A percentile compares a stretch with the other conserved stretches of the same genome.
phyloP scores from a whole-genome alignment of 495 filamentous ascomycete genomes.

The Penicillium samsonianum region DNA sequence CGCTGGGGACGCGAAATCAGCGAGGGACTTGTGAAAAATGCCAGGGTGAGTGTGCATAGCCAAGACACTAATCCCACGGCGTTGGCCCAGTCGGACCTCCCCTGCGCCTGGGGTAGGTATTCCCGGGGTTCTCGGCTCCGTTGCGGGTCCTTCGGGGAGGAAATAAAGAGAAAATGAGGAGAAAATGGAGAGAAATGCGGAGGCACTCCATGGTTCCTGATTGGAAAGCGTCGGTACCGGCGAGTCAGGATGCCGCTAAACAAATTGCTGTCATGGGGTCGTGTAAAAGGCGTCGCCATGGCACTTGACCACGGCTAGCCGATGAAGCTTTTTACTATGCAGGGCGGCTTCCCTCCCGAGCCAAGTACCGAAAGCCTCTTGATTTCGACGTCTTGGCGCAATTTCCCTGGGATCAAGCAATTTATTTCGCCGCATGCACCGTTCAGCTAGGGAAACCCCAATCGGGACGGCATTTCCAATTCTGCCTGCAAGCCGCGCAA shows the following conservation, averaged over 20 bases:
- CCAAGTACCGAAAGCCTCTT: slow-evolving; percentile 24
- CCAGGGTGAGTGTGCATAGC: slow-evolving; percentile 24
- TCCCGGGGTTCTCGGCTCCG: slow-evolving; percentile 9
- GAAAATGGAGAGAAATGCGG: slow-evolving; percentile 27
- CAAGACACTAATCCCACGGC: not conserved
- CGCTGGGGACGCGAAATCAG: not conserved
- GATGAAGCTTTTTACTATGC: slow-evolving; percentile 5
- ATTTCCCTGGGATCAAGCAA: slow-evolving; percentile 2
- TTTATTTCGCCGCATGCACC: not conserved
- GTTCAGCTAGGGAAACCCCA: not conserved
- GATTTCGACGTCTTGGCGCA: slow-evolving; percentile 14
- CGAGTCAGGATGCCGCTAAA: not conserved
- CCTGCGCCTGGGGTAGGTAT: slow-evolving; percentile 4
- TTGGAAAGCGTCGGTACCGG: slow-evolving; percentile 8
- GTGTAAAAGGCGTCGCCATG: slow-evolving; percentile 12
- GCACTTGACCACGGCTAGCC: slow-evolving; percentile 31
- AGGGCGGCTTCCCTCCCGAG: slow-evolving; percentile 3
- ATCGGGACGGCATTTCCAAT: not conserved
- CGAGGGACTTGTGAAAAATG: slow-evolving; percentile 12
- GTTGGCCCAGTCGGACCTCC: not conserved
- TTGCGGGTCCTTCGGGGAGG: slow-evolving; percentile 19
- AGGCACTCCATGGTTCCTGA: slow-evolving; percentile 21
- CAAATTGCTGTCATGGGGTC: slow-evolving; percentile 5
- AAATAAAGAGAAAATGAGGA: slow-evolving; percentile 19
- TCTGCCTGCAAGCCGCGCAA: slow-evolving; percentile 3